Evolutionary conservation across 1,284 basidiomycete species (phyloP).

Genomic region (Leccinum fallax): DNA sequence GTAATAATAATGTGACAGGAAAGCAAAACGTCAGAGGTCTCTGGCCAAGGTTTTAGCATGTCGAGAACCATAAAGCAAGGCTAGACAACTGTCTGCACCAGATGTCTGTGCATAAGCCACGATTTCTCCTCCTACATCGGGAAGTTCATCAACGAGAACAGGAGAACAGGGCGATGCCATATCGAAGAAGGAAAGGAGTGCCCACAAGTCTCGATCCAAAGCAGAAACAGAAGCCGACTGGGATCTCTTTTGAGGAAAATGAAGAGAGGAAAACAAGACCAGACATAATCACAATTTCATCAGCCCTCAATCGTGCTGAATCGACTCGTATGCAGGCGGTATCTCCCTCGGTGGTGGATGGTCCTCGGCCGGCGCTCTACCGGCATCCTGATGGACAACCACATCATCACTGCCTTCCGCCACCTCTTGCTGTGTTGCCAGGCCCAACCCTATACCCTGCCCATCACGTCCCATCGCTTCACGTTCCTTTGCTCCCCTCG

Average conservation of each 20-base stretch:
- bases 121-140: background rate
- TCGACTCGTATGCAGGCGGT: slow-evolving; percentile 37
- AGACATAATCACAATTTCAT: background rate
- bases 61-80: background rate
- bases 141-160: background rate
- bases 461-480: slow-evolving; percentile 21
- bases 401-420: slow-evolving; percentile 30
- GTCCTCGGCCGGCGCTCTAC: slow-evolving; percentile 26
- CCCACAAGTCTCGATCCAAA: slow-evolving; percentile 1
- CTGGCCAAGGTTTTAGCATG: background rate
- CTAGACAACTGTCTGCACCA: background rate
- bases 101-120: background rate
- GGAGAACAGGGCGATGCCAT: background rate
- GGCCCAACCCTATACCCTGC: slow-evolving; percentile 16
- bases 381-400: slow-evolving; percentile 35
- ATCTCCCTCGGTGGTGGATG: slow-evolving; percentile 30
- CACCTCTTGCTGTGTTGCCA: slow-evolving; percentile 29
- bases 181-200: background rate
- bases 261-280: background rate
- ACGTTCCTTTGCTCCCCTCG: slow-evolving; percentile 19
- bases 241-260: background rate
- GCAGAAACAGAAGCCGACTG: background rate
- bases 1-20: slow-evolving; percentile 8
- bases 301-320: slow-evolving; percentile 20
- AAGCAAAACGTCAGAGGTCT: background rate